Conservation (phyloP, 2,329 filamentous ascomycete genomes). For the Didymella glomerata region DNA sequence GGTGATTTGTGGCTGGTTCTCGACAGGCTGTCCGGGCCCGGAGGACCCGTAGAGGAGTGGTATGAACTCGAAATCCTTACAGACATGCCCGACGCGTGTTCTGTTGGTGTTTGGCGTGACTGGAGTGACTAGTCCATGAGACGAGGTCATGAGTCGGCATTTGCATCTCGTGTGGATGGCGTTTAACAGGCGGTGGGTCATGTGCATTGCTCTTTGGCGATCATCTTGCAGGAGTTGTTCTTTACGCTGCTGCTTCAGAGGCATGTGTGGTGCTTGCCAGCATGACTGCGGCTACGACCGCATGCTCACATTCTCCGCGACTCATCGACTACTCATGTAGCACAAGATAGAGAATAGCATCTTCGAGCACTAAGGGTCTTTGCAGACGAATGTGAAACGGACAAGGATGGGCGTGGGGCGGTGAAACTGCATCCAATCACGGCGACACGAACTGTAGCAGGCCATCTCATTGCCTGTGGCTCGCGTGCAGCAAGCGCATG, state of each 20-base stretch:
- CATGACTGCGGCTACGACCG: slow-evolving; percentile 6
- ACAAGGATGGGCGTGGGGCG: slow-evolving; percentile 29
- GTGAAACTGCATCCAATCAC: slow-evolving; percentile 41
- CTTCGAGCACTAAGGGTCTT: neutral
- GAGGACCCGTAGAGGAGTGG: slow-evolving; percentile 56
- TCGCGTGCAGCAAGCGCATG: slow-evolving; percentile 33
- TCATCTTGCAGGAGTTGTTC: slow-evolving; percentile 1
- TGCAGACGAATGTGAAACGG: slow-evolving; percentile 18
- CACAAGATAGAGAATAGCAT: slow-evolving; percentile 17
- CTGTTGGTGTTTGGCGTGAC: slow-evolving; percentile 56
- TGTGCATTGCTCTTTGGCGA: slow-evolving; percentile 10
- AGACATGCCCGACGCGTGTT: slow-evolving; percentile 56
- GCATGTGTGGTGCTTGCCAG: slow-evolving; percentile 1
- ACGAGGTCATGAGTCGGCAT: slow-evolving; percentile 23
- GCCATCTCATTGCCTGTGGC: slow-evolving; percentile 35
- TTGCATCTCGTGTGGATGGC: slow-evolving; percentile 18
- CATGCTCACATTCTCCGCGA: slow-evolving; percentile 4
- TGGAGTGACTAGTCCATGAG: slow-evolving; percentile 49
- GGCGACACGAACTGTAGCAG: slow-evolving; percentile 37
- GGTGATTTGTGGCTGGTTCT: slow-evolving; percentile 81
- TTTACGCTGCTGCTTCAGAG: neutral
- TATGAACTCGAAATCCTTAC: slow-evolving; percentile 61
- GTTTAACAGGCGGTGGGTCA: slow-evolving; percentile 19
- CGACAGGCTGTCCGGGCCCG: slow-evolving; percentile 74
- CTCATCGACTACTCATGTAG: slow-evolving; percentile 1